A percentile compares a stretch with the other conserved stretches of the same genome.
Evolutionary conservation across 306 rosid genomes (phyloP).

Genomic region (Begonia loranthoides): DNA sequence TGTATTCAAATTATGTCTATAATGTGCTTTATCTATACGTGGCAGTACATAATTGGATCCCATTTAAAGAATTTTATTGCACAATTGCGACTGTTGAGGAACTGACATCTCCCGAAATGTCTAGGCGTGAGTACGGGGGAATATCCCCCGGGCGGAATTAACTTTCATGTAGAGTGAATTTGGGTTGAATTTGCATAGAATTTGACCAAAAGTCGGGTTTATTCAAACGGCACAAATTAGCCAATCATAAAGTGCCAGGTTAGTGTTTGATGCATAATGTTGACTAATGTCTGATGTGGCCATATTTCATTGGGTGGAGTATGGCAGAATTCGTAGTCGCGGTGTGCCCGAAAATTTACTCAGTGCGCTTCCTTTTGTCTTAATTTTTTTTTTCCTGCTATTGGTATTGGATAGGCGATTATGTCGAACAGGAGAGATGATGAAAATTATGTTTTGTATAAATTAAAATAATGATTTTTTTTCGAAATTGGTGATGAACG

Average conservation of each 20-base stretch:
- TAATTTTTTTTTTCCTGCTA: background rate
- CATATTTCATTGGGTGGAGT: background rate
- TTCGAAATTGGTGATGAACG: constrained; percentile 11
- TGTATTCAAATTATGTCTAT: background rate
- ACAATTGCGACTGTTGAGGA: too few species aligned
- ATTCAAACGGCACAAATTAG: background rate
- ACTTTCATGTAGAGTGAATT: background rate
- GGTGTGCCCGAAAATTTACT: background rate
- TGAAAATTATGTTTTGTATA: background rate
- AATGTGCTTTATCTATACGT: background rate
- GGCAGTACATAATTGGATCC: background rate
- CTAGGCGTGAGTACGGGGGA: too few species aligned
- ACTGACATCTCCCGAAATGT: too few species aligned
- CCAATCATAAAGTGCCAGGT: too few species aligned
- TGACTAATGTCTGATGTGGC: background rate
- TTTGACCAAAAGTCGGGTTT: background rate
- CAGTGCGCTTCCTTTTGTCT: constrained; percentile 4
- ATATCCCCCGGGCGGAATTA: too few species aligned
- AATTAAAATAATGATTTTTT: background rate
- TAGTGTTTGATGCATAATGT: too few species aligned
- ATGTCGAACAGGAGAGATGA: constrained; percentile 1
- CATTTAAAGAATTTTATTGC: background rate
- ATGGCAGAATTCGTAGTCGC: background rate
- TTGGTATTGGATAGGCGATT: constrained; percentile 6
- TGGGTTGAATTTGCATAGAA: background rate